These are phyloP conservation scores for Calonectria ilicicola DNA, from an alignment of 2,329 filamentous ascomycete genomes.

Conservation along the genomic window DNA sequence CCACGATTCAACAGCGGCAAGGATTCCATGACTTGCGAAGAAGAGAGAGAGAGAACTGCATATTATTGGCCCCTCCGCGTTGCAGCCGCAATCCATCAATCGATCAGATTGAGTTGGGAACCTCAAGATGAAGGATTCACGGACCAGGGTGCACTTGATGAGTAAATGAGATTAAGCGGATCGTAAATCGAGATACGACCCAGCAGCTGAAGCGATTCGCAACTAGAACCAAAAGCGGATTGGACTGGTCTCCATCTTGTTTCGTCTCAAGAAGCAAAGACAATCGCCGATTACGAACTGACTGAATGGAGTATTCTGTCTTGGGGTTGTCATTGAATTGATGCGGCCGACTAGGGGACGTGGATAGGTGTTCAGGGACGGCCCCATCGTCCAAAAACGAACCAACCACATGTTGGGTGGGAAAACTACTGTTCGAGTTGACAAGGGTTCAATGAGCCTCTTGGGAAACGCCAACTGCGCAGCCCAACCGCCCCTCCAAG, in stretches of 20 bases:
- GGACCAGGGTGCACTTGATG: neutral
- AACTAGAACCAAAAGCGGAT: neutral
- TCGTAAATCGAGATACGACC: neutral
- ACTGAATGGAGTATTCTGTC: conserved; percentile 2
- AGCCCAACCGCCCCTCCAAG: conserved; percentile 6
- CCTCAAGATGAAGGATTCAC: neutral
- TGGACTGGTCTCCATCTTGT: neutral
- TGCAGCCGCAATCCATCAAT: conserved; percentile 13
- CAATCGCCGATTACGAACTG: neutral
- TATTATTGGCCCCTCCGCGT: conserved; percentile 8
- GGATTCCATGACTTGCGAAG: neutral
- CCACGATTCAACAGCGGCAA: neutral
- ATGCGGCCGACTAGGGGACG: conserved; percentile 17
- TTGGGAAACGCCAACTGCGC: conserved; percentile 20
- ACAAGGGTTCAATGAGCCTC: conserved; percentile 40
- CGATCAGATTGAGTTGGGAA: conserved; percentile 18
- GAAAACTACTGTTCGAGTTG: conserved; percentile 35
- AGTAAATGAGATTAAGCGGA: neutral
- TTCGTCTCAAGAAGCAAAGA: neutral
- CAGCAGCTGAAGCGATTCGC: neutral
- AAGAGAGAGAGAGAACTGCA: conserved; percentile 9
- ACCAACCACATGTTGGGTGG: conserved; percentile 38
- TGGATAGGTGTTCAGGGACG: conserved; percentile 8
- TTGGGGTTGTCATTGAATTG: conserved; percentile 20
- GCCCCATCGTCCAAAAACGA: conserved; percentile 18